Evolutionary conservation across 176 grass and related monocot species (phyloP).

Genomic region (Phyllostachys edulis): DNA sequence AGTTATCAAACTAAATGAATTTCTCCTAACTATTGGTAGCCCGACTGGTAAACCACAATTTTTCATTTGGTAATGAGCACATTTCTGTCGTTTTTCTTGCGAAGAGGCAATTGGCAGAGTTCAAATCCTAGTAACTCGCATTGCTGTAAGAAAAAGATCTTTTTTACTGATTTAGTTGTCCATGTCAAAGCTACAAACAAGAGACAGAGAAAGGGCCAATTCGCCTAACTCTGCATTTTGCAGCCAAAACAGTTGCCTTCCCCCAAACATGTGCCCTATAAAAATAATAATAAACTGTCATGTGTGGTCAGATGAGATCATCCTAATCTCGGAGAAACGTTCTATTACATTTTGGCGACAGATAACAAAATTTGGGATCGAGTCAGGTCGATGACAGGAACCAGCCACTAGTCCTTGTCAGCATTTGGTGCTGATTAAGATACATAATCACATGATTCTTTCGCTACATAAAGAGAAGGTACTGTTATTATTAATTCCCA

Average conservation of each 20-base stretch:
- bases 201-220: not conserved
- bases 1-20: not conserved
- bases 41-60: not conserved
- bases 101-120: not conserved
- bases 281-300: not conserved
- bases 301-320: not conserved
- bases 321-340: not conserved
- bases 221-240: not conserved
- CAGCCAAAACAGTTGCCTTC: no score
- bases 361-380: not conserved
- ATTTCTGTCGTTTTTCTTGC: not conserved
- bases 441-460: slow-evolving; percentile 18
- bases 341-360: no score
- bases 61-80: not conserved
- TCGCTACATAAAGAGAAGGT: not conserved
- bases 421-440: slow-evolving; percentile 17
- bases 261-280: not conserved
- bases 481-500: not conserved
- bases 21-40: not conserved
- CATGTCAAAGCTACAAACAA: not conserved
- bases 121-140: not conserved
- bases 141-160: not conserved
- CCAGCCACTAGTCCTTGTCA: not conserved
- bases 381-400: not conserved
- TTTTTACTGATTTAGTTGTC: not conserved